Base-by-base conservation (phyloP, 306 rosid species). In the Malus sylvestris region DNA sequence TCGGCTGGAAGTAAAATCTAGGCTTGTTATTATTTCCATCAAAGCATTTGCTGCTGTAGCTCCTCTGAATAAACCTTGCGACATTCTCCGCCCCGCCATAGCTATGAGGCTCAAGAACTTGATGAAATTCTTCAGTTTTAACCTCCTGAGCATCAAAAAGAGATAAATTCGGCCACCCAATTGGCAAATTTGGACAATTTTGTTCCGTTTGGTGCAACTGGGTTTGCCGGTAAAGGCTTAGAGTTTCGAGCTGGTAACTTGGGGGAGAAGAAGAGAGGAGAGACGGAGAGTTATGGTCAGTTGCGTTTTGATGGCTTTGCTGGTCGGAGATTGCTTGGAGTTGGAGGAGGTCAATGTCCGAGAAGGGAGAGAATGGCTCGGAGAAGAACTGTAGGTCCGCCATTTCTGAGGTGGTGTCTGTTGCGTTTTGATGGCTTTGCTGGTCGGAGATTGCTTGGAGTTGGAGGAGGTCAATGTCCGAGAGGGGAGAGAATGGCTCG, bases 1-100 rank as follows among this genome's bases (percentile, higher is more conserved):
- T 67, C 59, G 91, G 80, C 70, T 83, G 86, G 51, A 74, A 87
- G 23, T 67, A 57, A 81, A 82, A 83, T 33, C 79, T 69, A 3
- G 96, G 87, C 23, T 90, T 87, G 9, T 49, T 51, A 51, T 2
- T 51, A 51, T 13, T 23, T 2, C 78, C 90, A 68, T 90, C 85
- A 7, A 90, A 90, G 60, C 79, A 90, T 75, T 83, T 79, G 62
- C 92, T 90, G 45, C 94, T 93, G 18, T 68, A 85, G 67, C 92
- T 92, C 82, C 96, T 95, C 71, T 84, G 98, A 82, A 90, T 81
- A 78, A 79, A 79, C 79, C 84, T 91, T 14, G 87, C 67, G 22
- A 68, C 81, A 87, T 81, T 84, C 10, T 88, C 91, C 68, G 52
- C 32, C 1, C 88, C 84, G 63, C 84, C 71, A n/a, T 78, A 89